phyloP scores from a whole-genome alignment of 2,329 filamentous ascomycete species.

The Teratosphaeria destructans region DNA sequence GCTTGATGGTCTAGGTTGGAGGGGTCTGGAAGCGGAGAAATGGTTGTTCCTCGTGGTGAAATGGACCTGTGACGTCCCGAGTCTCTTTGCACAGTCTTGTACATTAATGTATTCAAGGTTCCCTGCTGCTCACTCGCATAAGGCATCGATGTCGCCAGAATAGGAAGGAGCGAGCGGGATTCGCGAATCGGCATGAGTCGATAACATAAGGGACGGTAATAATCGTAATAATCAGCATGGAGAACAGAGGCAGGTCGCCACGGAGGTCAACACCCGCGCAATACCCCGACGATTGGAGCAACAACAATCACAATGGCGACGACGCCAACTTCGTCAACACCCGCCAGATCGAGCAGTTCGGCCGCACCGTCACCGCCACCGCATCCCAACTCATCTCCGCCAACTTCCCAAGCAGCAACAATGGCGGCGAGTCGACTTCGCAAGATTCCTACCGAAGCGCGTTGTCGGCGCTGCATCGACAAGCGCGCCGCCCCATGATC shows the following conservation, averaged over 20 bases:
- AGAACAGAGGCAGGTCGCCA: constrained; percentile 12
- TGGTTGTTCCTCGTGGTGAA: not conserved
- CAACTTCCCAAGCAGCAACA: constrained; percentile 28
- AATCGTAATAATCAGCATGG: constrained; percentile 8
- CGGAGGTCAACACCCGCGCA: not conserved
- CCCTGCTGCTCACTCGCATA: not conserved
- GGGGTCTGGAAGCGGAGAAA: not conserved
- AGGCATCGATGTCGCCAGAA: not conserved
- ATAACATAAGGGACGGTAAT: not conserved
- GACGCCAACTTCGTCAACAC: constrained; percentile 32
- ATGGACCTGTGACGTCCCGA: not conserved
- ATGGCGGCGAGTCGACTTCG: constrained; percentile 14
- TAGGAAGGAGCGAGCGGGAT: not conserved
- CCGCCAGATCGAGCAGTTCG: constrained; percentile 70
- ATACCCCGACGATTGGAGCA: not conserved
- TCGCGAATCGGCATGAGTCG: not conserved
- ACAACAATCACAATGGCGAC: constrained; percentile 1
- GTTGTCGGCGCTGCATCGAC: constrained; percentile 79
- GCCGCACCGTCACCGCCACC: constrained; percentile 61
- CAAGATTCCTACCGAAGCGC: constrained; percentile 67
- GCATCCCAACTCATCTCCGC: constrained; percentile 69
- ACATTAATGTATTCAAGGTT: not conserved
- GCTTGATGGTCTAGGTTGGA: not conserved
- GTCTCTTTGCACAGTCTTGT: not conserved
- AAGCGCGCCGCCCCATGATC: constrained; percentile 70